These are phyloP conservation scores for Cadophora luteo-olivacea DNA, from an alignment of 2,329 filamentous ascomycete species.

Conservation along the genomic window DNA sequence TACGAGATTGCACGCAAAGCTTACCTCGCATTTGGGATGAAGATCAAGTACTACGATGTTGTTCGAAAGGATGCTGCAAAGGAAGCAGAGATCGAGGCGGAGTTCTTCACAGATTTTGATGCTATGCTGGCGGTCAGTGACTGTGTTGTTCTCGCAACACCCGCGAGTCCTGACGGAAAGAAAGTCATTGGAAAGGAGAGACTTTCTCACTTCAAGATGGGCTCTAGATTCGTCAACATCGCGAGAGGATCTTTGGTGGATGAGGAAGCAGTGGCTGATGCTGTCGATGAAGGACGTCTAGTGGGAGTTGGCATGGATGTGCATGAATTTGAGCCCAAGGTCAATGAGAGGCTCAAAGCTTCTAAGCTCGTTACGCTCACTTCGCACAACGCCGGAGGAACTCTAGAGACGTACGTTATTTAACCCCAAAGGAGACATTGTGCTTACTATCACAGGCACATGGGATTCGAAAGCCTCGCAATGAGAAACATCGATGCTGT, in stretches of 20 bases:
- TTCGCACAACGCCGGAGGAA: constrained; percentile 72
- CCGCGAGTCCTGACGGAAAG: constrained; percentile 54
- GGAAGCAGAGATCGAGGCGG: constrained; percentile 54
- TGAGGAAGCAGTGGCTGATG: constrained; percentile 65
- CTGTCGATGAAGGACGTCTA: constrained; percentile 59
- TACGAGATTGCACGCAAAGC: constrained; percentile 66
- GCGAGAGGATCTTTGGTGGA: constrained; percentile 70
- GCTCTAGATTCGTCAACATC: constrained; percentile 68
- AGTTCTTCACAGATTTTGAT: constrained; percentile 57
- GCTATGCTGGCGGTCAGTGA: constrained; percentile 60
- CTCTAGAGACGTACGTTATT: constrained; percentile 59
- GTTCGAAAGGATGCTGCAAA: constrained; percentile 47
- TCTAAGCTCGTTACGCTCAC: constrained; percentile 57
- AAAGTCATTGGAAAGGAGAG: constrained; percentile 56
- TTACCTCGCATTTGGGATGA: constrained; percentile 67
- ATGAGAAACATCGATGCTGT: constrained; percentile 72
- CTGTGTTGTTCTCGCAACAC: constrained; percentile 68
- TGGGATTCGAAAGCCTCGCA: constrained; percentile 70
- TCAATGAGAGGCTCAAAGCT: constrained; percentile 40
- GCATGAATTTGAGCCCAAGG: constrained; percentile 62
- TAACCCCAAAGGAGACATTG: neutral
- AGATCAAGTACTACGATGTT: constrained; percentile 68
- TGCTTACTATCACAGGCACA: constrained; percentile 37
- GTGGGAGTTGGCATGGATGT: constrained; percentile 67
- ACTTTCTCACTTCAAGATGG: constrained; percentile 58